Base-by-base conservation (phyloP, 129 eudicot species). In the Artemisia annua region DNA sequence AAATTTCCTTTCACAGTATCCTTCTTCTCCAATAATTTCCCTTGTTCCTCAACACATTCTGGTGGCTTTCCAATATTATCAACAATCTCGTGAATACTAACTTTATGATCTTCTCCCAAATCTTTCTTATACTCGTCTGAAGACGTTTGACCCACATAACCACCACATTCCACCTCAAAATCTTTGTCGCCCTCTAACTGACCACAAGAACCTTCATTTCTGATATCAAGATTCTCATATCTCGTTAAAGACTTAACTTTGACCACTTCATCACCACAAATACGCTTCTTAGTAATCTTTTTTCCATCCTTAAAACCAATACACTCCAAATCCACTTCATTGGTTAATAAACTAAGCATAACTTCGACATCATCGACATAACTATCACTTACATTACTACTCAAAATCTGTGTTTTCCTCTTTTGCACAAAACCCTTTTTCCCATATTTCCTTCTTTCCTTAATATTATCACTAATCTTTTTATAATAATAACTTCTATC, bases 331-430 rank as follows among this genome's bases (percentile, higher is more conserved):
- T 72, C 75, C 75, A 67, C 73, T 56, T 89, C 92, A 85, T 81
- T 86, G 49, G 83, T 83, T 82, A 89, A 67, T 89, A 90, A 86
- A 72, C 87, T 81, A 79, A 89, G 88, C 84, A 93, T 63, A 67
- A 81, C 87, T 74, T 93, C 97, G 3, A 81, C 91, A 86, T 89
- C 89, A 71, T 80, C 83, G 32, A 28, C 96, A 18, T 70, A 84
- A 84, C 82, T 89, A 64, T 83, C 87, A 50, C 69, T 70, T 69
- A 56, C 79, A 80, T 39, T 39, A 5, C 64, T 61, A 74, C 79
- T 60, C 50, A 58, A 24, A 59, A 55, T 28, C 64, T 65, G 69
- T 49, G 70, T 66, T 35, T 72, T 74, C 32, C 81, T 49, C 73
- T 78, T 73, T 22, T 68, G 80, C 57, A 81, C 82, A 63, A 70